Evolutionary conservation across 805 yeast species (phyloP).

Genomic region (Yarrowia sp.): DNA sequence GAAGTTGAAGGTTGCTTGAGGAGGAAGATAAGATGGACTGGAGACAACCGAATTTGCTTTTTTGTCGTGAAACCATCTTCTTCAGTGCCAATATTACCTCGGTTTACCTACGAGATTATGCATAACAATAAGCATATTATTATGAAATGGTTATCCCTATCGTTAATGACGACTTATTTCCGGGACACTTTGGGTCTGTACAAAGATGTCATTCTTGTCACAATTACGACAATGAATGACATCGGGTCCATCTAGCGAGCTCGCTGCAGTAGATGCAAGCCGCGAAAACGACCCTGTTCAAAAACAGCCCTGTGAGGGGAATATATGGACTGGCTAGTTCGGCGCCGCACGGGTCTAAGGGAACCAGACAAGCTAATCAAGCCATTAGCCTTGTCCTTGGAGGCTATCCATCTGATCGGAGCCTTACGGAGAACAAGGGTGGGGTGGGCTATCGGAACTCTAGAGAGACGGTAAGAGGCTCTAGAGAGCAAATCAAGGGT

Average conservation of each 20-base stretch:
- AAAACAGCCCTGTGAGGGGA: background rate
- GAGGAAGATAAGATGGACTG: background rate
- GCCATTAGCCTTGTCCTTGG: background rate
- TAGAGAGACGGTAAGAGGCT: too few species aligned
- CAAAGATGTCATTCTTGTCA: too few species aligned
- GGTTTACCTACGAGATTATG: background rate
- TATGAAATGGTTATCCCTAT: background rate
- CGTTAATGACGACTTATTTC: background rate
- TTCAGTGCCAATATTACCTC: background rate
- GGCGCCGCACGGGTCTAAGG: background rate
- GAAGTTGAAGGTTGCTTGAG: background rate
- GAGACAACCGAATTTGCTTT: background rate
- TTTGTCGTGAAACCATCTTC: background rate
- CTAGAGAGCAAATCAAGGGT: too few species aligned
- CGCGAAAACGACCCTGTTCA: too few species aligned
- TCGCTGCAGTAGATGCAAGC: background rate
- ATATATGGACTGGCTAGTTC: background rate
- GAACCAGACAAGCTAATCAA: too few species aligned
- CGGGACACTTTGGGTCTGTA: too few species aligned
- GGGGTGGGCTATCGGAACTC: background rate
- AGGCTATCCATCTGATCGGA: background rate
- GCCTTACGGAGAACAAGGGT: background rate
- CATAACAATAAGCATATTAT: slow-evolving; percentile 4
- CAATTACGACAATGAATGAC: background rate
- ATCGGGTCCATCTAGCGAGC: background rate